phyloP scores from a whole-genome alignment of 306 rosid genomes.

The Prunus mira region DNA sequence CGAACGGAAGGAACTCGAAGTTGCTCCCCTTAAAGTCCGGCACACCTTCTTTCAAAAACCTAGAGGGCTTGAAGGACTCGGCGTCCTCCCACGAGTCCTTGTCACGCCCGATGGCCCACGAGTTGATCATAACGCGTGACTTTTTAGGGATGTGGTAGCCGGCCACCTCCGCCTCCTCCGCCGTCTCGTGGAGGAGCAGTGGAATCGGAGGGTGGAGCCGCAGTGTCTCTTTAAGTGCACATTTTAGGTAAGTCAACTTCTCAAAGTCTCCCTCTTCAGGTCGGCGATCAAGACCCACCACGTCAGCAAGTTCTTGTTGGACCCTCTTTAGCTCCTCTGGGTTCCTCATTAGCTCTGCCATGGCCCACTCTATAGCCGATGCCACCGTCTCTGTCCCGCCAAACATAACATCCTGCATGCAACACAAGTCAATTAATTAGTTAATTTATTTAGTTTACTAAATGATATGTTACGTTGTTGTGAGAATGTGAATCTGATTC shows the following conservation, averaged over 20 bases:
- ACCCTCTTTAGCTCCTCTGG: slow-evolving; percentile 60
- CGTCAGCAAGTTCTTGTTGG: slow-evolving; percentile 56
- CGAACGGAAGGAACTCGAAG: slow-evolving; percentile 88
- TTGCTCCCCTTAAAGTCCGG: slow-evolving; percentile 74
- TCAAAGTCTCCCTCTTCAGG: slow-evolving; percentile 72
- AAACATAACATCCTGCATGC: slow-evolving; percentile 79
- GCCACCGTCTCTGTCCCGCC: slow-evolving; percentile 97
- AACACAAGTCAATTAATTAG: neutral
- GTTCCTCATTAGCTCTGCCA: slow-evolving; percentile 68
- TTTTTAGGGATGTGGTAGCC: slow-evolving; percentile 62
- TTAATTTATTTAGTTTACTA: neutral
- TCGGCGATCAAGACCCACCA: slow-evolving; percentile 63
- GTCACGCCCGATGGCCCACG: slow-evolving; percentile 86
- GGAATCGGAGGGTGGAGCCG: slow-evolving; percentile 96
- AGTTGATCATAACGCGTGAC: slow-evolving; percentile 75
- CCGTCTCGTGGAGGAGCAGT: slow-evolving; percentile 86
- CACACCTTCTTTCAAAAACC: slow-evolving; percentile 50
- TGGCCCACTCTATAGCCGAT: slow-evolving; percentile 88
- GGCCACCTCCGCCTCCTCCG: slow-evolving; percentile 51
- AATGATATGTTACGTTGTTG: neutral
- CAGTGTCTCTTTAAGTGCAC: slow-evolving; percentile 63
- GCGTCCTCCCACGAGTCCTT: slow-evolving; percentile 58
- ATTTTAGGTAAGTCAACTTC: slow-evolving; percentile 52
- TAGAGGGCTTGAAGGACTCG: slow-evolving; percentile 43
- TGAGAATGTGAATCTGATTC: neutral